These are phyloP conservation scores for Aspergillus sp. DNA, from an alignment of 2,329 filamentous ascomycete species.

Conservation along the genomic window DNA sequence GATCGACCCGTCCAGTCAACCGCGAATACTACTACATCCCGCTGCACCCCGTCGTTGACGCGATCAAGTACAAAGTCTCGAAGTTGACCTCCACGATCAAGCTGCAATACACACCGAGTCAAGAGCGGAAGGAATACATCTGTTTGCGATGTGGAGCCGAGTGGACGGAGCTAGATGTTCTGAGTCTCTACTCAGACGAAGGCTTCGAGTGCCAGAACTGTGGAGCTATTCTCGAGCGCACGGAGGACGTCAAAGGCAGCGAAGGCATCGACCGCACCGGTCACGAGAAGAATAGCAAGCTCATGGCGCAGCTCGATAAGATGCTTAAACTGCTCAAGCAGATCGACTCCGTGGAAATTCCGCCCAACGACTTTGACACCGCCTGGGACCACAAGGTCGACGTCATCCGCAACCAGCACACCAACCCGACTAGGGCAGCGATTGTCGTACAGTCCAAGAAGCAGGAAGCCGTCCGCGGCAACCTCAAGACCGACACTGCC, in stretches of 20 bases:
- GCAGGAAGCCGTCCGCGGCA: slow-evolving; percentile 46
- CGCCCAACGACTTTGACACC: slow-evolving; percentile 54
- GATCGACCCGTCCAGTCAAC: slow-evolving; percentile 78
- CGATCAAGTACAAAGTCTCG: slow-evolving; percentile 92
- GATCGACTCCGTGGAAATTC: slow-evolving; percentile 53
- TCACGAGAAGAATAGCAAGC: slow-evolving; percentile 55
- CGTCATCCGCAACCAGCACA: slow-evolving; percentile 49
- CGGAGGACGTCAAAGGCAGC: slow-evolving; percentile 50
- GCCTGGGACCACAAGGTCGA: slow-evolving; percentile 55
- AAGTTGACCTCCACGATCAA: slow-evolving; percentile 88
- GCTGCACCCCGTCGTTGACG: slow-evolving; percentile 90
- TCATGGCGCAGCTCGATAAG: slow-evolving; percentile 53
- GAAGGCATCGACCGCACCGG: slow-evolving; percentile 51
- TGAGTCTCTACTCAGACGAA: slow-evolving; percentile 69
- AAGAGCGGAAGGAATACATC: slow-evolving; percentile 89
- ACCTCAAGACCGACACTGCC: slow-evolving; percentile 48
- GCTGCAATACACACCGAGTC: slow-evolving; percentile 75
- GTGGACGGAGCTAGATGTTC: slow-evolving; percentile 87
- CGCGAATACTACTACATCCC: slow-evolving; percentile 98
- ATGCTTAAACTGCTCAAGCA: slow-evolving; percentile 54
- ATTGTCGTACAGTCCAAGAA: slow-evolving; percentile 46
- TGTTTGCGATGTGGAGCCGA: slow-evolving; percentile 81
- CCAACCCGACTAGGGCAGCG: slow-evolving; percentile 45
- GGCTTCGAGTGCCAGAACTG: slow-evolving; percentile 88
- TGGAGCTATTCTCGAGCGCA: slow-evolving; percentile 52